Evolutionary conservation across 306 rosid species (phyloP), one percentile per base, ranked within the genome.

Genomic region (Fagus crenata): DNA sequence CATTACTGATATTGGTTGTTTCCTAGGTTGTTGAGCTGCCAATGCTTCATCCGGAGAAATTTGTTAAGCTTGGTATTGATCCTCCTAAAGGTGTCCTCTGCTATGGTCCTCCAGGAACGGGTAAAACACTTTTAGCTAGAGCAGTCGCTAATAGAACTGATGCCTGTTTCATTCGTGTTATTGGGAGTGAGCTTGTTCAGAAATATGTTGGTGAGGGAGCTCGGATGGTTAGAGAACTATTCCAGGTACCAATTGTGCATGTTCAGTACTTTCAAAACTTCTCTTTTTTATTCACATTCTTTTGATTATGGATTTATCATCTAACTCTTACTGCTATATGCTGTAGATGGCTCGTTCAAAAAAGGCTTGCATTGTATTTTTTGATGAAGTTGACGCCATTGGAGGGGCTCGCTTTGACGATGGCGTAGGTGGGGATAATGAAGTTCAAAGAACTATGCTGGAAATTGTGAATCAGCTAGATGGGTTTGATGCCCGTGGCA

Each of bases 61-160:
- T 92, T 71, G 98, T 92, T 74, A 93, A 96, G 90, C 98, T 96
- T 65, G 99, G 99, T 73, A 96, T 96, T 69, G 99, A 96, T 87
- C 99, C 99, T 85, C 99, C 99, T 13, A 96, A 96, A 81, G 99
- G 99, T 80, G 99, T 96, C 78, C 98, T 96, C 54, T 96, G 99
- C 79, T 96, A 96, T 76, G 99, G 99, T 61, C 98, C 99, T 49
- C 99, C 99, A 4, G 99, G 99, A 77, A 96, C 99, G 4, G 99
- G 99, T 40, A 96, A 96, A 83, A 93, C 99, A 22, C 98, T 96
- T 83, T 71, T 96, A 36, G 99, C 99, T 36, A 90, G 98, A 83
- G 99, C 99, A 84, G 99, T 96, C 71, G 99, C 99, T 39, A 96
- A 96, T 75, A 87, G 99, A 84, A 96, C 99, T 17, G 98, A 96